Conservation (phyloP, 306 rosid genomes). For the Sicyos edulis region DNA sequence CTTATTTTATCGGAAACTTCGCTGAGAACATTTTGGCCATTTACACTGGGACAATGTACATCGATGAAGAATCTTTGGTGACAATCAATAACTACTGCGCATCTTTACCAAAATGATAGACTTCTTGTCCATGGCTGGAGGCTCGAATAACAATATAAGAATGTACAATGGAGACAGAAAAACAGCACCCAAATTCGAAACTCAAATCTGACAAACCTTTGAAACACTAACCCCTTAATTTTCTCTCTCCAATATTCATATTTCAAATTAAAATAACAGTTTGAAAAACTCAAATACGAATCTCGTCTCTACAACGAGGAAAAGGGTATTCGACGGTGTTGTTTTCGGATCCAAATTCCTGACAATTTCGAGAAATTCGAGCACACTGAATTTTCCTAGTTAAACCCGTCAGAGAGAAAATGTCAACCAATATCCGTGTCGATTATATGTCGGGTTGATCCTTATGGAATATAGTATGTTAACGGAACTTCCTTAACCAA, state of each 20-base stretch:
- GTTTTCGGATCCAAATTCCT: not conserved
- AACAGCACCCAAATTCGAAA: not conserved
- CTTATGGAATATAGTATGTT: not conserved
- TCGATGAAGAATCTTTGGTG: not conserved
- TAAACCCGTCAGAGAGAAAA: not conserved
- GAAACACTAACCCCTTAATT: conserved; percentile 12
- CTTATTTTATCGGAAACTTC: not conserved
- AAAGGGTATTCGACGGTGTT: not conserved
- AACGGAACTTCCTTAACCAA: conserved; percentile 8
- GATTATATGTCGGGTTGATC: not conserved
- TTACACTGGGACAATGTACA: not conserved
- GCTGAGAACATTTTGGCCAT: not conserved
- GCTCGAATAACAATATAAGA: not conserved
- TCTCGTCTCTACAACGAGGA: not conserved
- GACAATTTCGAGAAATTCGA: not conserved
- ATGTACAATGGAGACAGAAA: not conserved
- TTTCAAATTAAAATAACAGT: not conserved
- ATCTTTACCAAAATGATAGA: not conserved
- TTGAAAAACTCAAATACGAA: not conserved
- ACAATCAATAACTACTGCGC: not conserved
- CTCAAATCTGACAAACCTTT: not conserved
- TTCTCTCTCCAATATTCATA: not conserved
- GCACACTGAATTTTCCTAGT: not conserved
- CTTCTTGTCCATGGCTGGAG: not conserved
- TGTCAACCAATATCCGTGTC: not conserved